Conservation (phyloP, 2,329 filamentous ascomycete genomes). For the Triangularia setosa region DNA sequence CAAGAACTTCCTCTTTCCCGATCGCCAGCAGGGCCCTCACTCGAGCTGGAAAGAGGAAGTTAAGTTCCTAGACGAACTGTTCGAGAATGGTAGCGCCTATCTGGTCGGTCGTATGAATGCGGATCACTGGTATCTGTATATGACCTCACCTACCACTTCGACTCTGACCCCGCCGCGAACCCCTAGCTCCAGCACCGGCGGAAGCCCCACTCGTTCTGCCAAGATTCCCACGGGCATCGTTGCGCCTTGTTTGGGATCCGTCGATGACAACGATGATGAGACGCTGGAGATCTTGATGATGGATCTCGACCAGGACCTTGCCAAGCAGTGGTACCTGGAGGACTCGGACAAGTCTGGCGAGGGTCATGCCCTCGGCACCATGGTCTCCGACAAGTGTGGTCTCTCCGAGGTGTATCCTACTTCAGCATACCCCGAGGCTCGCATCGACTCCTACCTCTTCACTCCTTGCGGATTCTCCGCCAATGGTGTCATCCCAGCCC, state of each 20-base stretch:
- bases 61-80: slow-evolving; percentile 85
- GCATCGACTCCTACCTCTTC: slow-evolving; percentile 94
- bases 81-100: slow-evolving; percentile 89
- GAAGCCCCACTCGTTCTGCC: slow-evolving; percentile 43
- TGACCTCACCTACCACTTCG: slow-evolving; percentile 74
- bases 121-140: slow-evolving; percentile 98
- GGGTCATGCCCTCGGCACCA: slow-evolving; percentile 86
- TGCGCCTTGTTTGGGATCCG: slow-evolving; percentile 37
- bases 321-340: slow-evolving; percentile 66
- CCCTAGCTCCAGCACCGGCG: slow-evolving; percentile 46
- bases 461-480: slow-evolving; percentile 95
- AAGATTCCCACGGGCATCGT: slow-evolving; percentile 52
- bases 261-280: slow-evolving; percentile 61
- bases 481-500: slow-evolving; percentile 88
- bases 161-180: slow-evolving; percentile 78
- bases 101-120: slow-evolving; percentile 99
- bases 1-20: slow-evolving; percentile 96
- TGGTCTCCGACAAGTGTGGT: slow-evolving; percentile 87
- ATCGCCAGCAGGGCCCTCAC: slow-evolving; percentile 90
- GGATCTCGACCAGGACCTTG: slow-evolving; percentile 63
- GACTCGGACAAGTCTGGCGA: slow-evolving; percentile 88
- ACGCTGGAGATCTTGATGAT: slow-evolving; percentile 73
- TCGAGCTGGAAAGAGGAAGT: slow-evolving; percentile 98
- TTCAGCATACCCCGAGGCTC: slow-evolving; percentile 83
- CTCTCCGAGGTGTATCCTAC: slow-evolving; percentile 85